Conservation (phyloP, 1,139 yeast species). For the Hansenula sp. region DNA sequence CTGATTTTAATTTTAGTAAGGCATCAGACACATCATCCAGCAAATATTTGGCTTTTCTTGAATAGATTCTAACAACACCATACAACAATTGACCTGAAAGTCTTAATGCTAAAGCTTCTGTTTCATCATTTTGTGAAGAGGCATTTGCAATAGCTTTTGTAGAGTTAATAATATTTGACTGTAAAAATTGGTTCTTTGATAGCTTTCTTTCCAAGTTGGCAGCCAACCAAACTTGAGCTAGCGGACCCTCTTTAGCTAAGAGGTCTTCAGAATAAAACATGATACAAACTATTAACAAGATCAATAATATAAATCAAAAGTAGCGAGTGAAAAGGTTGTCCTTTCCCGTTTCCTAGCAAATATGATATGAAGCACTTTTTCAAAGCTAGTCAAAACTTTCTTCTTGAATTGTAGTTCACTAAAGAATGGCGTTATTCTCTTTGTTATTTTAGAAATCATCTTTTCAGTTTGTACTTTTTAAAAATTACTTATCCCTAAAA, state of each 20-base stretch:
- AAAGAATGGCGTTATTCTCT: no score
- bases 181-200: conserved; percentile 70
- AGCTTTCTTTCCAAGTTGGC: conserved; percentile 83
- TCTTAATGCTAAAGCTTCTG: conserved; percentile 67
- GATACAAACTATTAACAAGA: background rate
- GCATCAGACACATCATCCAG: conserved; percentile 85
- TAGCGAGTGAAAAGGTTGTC: background rate
- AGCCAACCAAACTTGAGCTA: conserved; percentile 92
- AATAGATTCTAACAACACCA: conserved; percentile 87
- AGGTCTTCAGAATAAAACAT: conserved; percentile 43
- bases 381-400: no score
- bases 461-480: no score
- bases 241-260: conserved; percentile 69
- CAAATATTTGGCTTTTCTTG: conserved; percentile 79
- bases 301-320: background rate
- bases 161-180: conserved; percentile 68
- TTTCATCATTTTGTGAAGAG: conserved; percentile 21
- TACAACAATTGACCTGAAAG: conserved; percentile 84
- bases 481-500: background rate
- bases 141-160: conserved; percentile 49
- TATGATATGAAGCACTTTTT: no score
- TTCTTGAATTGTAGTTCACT: no score
- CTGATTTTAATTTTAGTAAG: conserved; percentile 65
- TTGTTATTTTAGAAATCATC: no score
- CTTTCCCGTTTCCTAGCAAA: background rate